A percentile compares a stretch with the other conserved stretches of the same genome.
Evolutionary conservation across 2,329 filamentous ascomycete genomes (phyloP).

Genomic region (Colletotrichum euphorbiae): DNA sequence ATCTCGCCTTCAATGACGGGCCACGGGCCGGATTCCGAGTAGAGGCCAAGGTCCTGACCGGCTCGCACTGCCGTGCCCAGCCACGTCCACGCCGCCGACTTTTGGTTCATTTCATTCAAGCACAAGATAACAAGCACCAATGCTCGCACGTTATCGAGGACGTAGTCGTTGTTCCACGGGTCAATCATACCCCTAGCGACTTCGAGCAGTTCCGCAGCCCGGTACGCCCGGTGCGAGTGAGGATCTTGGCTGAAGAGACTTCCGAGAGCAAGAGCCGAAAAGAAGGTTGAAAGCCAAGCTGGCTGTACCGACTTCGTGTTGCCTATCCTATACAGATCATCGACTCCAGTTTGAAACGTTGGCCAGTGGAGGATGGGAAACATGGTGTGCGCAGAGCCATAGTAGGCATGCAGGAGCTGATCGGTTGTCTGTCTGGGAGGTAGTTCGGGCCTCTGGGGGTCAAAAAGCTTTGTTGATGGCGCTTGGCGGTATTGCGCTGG

Average conservation of each 20-base stretch:
- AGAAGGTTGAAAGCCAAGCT: constrained; percentile 84
- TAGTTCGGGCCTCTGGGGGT: constrained; percentile 70
- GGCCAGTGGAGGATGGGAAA: constrained; percentile 92
- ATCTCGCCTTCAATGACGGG: constrained; percentile 84
- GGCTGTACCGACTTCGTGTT: constrained; percentile 70
- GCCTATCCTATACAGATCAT: constrained; percentile 77
- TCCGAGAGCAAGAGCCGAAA: constrained; percentile 85
- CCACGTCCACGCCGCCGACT: constrained; percentile 88
- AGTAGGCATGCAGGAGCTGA: constrained; percentile 80
- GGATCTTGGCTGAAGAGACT: constrained; percentile 75
- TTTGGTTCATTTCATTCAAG: constrained; percentile 86
- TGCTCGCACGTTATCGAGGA: constrained; percentile 79
- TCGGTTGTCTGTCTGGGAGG: constrained; percentile 79
- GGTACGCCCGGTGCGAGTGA: constrained; percentile 63
- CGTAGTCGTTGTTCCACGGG: constrained; percentile 83
- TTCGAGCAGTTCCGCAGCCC: constrained; percentile 75
- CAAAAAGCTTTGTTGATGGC: constrained; percentile 58
- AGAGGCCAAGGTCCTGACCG: constrained; percentile 85
- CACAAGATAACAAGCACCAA: constrained; percentile 82
- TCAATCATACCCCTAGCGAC: constrained; percentile 77
- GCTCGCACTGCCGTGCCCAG: constrained; percentile 82
- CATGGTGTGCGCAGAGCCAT: constrained; percentile 79
- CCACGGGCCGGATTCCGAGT: constrained; percentile 79
- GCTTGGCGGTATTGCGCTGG: constrained; percentile 75
- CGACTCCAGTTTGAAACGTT: constrained; percentile 80